Conservation (phyloP, 202 grass and related monocot species). For the Setaria italica region DNA sequence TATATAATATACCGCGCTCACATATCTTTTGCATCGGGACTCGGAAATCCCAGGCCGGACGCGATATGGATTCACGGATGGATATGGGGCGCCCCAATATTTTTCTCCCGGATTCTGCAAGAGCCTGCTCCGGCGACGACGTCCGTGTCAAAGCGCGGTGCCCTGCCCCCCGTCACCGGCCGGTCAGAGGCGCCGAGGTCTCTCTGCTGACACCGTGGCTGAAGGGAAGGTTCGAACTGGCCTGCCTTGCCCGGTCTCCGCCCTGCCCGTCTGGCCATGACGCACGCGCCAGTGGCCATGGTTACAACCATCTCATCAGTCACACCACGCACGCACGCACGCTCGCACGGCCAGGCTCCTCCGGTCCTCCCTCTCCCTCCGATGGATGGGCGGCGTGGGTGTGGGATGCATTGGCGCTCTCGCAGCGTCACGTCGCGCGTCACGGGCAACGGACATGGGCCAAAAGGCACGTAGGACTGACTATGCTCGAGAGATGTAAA, state of each 20-base stretch:
- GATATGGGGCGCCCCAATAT: background rate
- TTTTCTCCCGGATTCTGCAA: background rate
- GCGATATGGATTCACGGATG: slow-evolving; percentile 23
- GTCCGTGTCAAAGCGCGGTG: slow-evolving; percentile 29
- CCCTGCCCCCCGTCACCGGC: background rate
- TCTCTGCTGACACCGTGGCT: no score
- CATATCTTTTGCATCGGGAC: slow-evolving; percentile 34
- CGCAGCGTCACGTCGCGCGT: slow-evolving; percentile 37
- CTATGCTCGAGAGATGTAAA: background rate
- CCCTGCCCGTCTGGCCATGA: background rate
- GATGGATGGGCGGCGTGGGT: background rate
- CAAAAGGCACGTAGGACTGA: background rate
- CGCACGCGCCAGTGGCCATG: background rate
- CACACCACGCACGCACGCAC: slow-evolving; percentile 23
- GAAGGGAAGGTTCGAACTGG: slow-evolving; percentile 48
- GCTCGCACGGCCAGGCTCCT: background rate
- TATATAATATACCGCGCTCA: background rate
- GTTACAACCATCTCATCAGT: slow-evolving; percentile 38
- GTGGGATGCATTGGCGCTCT: slow-evolving; percentile 20
- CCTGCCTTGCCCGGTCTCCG: background rate
- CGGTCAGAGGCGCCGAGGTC: slow-evolving; percentile 3
- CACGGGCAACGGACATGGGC: slow-evolving; percentile 15
- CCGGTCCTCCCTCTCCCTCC: background rate
- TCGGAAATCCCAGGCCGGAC: background rate
- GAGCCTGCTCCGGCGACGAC: background rate